Conservation (phyloP, 2,329 filamentous ascomycete species). For the Fusarium udum region DNA sequence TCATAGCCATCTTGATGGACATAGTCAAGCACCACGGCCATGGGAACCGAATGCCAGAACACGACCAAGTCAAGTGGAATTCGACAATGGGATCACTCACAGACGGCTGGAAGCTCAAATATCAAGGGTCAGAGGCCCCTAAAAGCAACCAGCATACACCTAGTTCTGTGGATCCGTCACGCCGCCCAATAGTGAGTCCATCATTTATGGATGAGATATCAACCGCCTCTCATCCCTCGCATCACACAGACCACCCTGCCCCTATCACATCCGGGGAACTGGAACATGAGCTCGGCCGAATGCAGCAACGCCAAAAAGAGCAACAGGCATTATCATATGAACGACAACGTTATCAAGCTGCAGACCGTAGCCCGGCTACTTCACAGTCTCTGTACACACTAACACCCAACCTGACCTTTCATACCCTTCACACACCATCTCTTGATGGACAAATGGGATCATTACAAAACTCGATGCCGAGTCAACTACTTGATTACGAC, state of each 20-base stretch:
- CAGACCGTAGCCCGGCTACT: conserved; percentile 33
- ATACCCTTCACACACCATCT: conserved; percentile 38
- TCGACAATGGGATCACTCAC: conserved; percentile 41
- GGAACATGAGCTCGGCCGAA: conserved; percentile 37
- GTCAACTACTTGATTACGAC: conserved; percentile 56
- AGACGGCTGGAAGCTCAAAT: conserved; percentile 39
- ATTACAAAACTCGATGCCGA: conserved; percentile 32
- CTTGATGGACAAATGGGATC: conserved; percentile 34
- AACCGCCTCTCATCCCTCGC: conserved; percentile 42
- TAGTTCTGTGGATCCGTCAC: conserved; percentile 27
- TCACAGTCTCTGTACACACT: conserved; percentile 38
- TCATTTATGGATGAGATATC: conserved; percentile 43
- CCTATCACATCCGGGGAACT: conserved; percentile 37
- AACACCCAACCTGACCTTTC: conserved; percentile 40
- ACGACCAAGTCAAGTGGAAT: conserved; percentile 48
- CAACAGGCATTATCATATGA: conserved; percentile 36
- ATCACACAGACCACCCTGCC: conserved; percentile 34
- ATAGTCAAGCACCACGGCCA: conserved; percentile 48
- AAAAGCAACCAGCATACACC: conserved; percentile 36
- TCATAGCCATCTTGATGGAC: conserved; percentile 49
- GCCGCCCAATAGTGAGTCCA: conserved; percentile 27
- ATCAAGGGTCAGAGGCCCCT: conserved; percentile 20
- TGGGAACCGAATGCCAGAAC: conserved; percentile 45
- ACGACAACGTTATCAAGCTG: conserved; percentile 29
- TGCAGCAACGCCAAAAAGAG: conserved; percentile 36